Percentiles rank a stretch among this genome's conserved stretches.
These are phyloP conservation scores for Naegleria lovaniensis DNA, from an alignment of 208 protist species.

Conservation along the genomic window DNA sequence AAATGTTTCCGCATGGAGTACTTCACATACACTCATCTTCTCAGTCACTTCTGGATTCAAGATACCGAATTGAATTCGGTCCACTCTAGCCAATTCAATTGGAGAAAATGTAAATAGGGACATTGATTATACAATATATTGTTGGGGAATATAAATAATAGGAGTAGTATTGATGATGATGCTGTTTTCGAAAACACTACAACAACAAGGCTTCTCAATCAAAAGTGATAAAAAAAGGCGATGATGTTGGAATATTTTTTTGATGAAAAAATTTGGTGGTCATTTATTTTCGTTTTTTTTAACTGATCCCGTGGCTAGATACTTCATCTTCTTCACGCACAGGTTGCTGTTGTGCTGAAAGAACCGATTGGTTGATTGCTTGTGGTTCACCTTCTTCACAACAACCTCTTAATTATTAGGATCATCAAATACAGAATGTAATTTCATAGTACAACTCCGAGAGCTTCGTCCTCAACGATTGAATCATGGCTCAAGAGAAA, in stretches of 20 bases:
- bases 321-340: neutral
- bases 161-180: too few species aligned
- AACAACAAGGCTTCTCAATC: too few species aligned
- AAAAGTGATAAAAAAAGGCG: neutral
- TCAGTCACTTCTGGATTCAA: neutral
- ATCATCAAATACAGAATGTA: too few species aligned
- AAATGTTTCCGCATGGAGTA: neutral
- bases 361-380: too few species aligned
- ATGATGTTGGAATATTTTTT: neutral
- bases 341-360: too few species aligned
- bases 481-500: too few species aligned
- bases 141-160: neutral
- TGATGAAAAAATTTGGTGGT: neutral
- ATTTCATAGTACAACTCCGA: too few species aligned
- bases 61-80: conserved; percentile 9
- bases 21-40: conserved; percentile 1
- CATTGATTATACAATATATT: neutral
- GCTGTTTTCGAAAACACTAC: too few species aligned
- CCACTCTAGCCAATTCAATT: neutral
- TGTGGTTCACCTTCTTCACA: too few species aligned
- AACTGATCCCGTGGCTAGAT: neutral
- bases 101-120: neutral
- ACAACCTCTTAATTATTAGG: too few species aligned
- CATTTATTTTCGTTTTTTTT: neutral
- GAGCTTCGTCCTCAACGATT: too few species aligned